These are phyloP conservation scores for Pseudovirgaria hyperparasitica DNA, from an alignment of 2,329 filamentous ascomycete species.

Conservation along the genomic window DNA sequence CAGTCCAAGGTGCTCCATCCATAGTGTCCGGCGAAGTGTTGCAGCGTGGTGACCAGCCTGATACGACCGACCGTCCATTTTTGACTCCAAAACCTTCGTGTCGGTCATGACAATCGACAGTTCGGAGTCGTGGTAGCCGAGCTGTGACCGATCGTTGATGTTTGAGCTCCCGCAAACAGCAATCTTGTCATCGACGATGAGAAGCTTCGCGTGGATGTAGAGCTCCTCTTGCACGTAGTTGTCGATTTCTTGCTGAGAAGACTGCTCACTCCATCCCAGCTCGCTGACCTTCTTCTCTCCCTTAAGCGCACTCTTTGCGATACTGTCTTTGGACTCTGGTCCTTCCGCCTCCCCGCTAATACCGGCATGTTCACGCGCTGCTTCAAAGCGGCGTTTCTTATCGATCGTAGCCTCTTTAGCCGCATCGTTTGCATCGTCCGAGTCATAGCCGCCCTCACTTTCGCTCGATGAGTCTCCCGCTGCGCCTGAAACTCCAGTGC, in stretches of 20 bases:
- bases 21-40: conserved; percentile 68
- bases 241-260: conserved; percentile 62
- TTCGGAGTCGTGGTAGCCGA: conserved; percentile 84
- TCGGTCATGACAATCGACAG: conserved; percentile 86
- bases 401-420: conserved; percentile 33
- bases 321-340: conserved; percentile 45
- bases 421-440: conserved; percentile 12
- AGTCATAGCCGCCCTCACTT: conserved; percentile 11
- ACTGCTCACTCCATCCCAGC: conserved; percentile 62
- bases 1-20: conserved; percentile 82
- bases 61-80: conserved; percentile 68
- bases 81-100: conserved; percentile 53
- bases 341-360: conserved; percentile 23
- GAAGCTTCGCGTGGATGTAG: conserved; percentile 85
- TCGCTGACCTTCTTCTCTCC: conserved; percentile 49
- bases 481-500: conserved; percentile 52
- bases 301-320: conserved; percentile 75
- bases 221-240: conserved; percentile 94
- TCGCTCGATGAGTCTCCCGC: conserved; percentile 10
- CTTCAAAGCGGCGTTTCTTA: conserved; percentile 32
- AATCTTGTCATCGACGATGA: conserved; percentile 77
- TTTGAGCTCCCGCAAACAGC: conserved; percentile 82
- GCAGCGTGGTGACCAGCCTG: conserved; percentile 71
- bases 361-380: conserved; percentile 27
- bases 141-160: conserved; percentile 79